A percentile compares a stretch with the other conserved stretches of the same genome.
Conservation (phyloP, 768 basidiomycete genomes). For the Russula lepida region DNA sequence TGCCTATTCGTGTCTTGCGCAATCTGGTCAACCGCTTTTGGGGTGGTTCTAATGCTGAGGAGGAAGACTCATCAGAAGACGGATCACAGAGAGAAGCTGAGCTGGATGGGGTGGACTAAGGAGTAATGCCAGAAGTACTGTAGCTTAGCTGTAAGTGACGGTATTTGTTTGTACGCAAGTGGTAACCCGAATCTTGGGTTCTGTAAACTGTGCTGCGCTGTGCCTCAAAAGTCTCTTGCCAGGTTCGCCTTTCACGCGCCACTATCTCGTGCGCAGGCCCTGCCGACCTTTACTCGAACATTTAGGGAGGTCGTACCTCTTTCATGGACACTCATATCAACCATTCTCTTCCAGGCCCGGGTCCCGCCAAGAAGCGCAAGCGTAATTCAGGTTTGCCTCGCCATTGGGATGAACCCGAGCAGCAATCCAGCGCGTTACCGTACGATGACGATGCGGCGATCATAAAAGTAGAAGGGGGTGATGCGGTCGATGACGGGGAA, state of each 20-base stretch:
- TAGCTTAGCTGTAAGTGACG: no score
- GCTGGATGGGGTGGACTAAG: constrained; percentile 14
- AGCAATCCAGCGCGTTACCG: constrained; percentile 22
- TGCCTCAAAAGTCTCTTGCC: not conserved
- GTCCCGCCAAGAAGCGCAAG: constrained; percentile 20
- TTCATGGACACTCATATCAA: constrained; percentile 5
- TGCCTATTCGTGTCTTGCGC: constrained; percentile 21
- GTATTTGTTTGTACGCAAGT: no score
- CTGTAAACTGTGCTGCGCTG: not conserved
- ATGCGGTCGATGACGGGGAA: constrained; percentile 29
- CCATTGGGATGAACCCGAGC: constrained; percentile 40
- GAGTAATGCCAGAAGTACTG: not conserved
- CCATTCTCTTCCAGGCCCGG: constrained; percentile 14
- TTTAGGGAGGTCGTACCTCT: constrained; percentile 15
- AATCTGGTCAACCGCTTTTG: constrained; percentile 18
- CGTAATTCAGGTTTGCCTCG: constrained; percentile 21
- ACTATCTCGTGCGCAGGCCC: not conserved
- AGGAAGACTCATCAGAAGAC: constrained; percentile 13
- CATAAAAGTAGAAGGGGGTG: not conserved
- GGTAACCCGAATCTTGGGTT: constrained; percentile 13
- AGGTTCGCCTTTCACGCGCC: not conserved
- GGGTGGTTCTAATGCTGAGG: constrained; percentile 7
- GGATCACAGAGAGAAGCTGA: not conserved
- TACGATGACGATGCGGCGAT: constrained; percentile 28
- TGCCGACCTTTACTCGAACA: constrained; percentile 4